Evolutionary conservation across 2,329 filamentous ascomycete genomes (phyloP), one percentile per base, ranked within the genome.

Genomic region (Fusarium redolens): DNA sequence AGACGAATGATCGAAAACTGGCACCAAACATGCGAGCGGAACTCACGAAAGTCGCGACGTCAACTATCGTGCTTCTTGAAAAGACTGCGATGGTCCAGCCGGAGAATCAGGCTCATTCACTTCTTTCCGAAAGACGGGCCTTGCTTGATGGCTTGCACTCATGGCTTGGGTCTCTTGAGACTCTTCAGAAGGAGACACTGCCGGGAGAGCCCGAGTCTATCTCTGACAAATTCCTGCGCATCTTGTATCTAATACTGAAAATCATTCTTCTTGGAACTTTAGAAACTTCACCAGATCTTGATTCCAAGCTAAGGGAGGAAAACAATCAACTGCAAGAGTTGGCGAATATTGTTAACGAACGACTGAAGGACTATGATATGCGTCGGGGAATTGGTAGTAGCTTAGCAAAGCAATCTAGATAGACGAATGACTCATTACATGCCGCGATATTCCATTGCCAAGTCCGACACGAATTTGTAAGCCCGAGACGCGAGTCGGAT

Each of bases 11-110:
- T 77, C 79, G 80, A 44, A 77, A 51, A 9, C 79, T 84, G 75
- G 80, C 74, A 5, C 82, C 82, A 0, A 73, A 84, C n/a, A 82
- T 82, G 77, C 75, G 81, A 31, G 78, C 75, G 59, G 73, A 76
- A 64, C 81, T 84, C 41, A 76, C 70, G 7, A 79, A 66, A n/a
- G 81, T 82, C 18, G 78, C 81, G 61, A 22, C 69, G 15, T 79
- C 68, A 5, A 80, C 75, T 9, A 75, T 84, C 62, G 65, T 74
- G 45, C 81, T 83, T 50, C 78, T 84, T 22, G 66, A 18, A 47
- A 78, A 77, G 55, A 71, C 81, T 7, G 78, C 79, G 10, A 67
- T 69, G 33, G 68, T 79, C 25, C 45, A 73, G 52, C 79, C 78
- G 8, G 28, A 25, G 50, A 69, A 8, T 62, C 52, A 52, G 35